A percentile compares a stretch with the other conserved stretches of the same genome.
Conservation (phyloP, 805 yeast genomes). For the Kregervanrija fluxuum region DNA sequence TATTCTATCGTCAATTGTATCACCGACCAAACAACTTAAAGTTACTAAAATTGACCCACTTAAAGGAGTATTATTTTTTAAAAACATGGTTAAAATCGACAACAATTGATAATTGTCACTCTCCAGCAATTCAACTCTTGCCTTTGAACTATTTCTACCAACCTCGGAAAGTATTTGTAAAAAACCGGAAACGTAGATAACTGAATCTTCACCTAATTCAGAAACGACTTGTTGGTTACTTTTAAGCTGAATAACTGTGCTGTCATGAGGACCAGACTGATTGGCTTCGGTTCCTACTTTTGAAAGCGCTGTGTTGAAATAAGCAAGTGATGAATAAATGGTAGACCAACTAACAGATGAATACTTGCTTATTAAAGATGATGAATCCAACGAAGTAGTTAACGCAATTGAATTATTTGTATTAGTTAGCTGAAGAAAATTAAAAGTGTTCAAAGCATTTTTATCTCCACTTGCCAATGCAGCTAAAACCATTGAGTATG, state of each 20-base stretch:
- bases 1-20: slow-evolving; percentile 33
- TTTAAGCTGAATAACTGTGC: background rate
- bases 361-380: slow-evolving; percentile 19
- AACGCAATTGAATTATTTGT: slow-evolving; percentile 8
- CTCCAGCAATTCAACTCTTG: slow-evolving; percentile 25
- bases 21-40: slow-evolving; percentile 48
- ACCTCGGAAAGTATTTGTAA: slow-evolving; percentile 56
- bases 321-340: slow-evolving; percentile 27
- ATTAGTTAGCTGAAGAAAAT: slow-evolving; percentile 34
- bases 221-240: slow-evolving; percentile 24
- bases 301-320: slow-evolving; percentile 25
- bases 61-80: slow-evolving; percentile 21
- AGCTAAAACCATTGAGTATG: slow-evolving; percentile 73
- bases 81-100: slow-evolving; percentile 20
- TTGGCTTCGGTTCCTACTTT: background rate
- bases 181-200: slow-evolving; percentile 67
- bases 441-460: slow-evolving; percentile 45
- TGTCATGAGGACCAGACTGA: slow-evolving; percentile 1
- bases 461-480: slow-evolving; percentile 60
- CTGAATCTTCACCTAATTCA: slow-evolving; percentile 74
- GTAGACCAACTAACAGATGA: slow-evolving; percentile 31
- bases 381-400: slow-evolving; percentile 8
- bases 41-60: slow-evolving; percentile 50
- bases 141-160: slow-evolving; percentile 33
- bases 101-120: slow-evolving; percentile 28